Evolutionary conservation across 306 rosid genomes (phyloP), one percentile per base, ranked within the genome.

Genomic region (Begonia peltatifolia): DNA sequence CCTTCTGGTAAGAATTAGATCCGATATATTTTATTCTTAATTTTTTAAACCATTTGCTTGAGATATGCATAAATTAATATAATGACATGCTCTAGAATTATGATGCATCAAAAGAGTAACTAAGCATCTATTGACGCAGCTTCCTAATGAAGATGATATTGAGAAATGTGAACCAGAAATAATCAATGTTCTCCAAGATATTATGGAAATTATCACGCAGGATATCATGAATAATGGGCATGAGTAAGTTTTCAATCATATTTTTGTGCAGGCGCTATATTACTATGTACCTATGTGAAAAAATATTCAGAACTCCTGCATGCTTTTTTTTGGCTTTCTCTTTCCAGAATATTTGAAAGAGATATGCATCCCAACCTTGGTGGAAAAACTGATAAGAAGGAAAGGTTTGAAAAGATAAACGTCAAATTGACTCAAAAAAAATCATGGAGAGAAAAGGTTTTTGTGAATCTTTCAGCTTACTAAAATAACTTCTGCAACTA

Each of bases 141-240:
- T 49, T 63, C 47, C 54, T 12, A 76, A 75, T 14, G 78, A 58
- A 12, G 70, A 59, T 42, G 71, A 71, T 30, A 52, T 14, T 35
- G 76, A 61, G 42, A 47, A 17, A 38, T 47, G 22, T 47, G 53
- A 50, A 59, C 61, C 88, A 48, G 93, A 79, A 67, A 73, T 86
- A 67, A 79, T 83, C 78, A 83, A 92, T 61, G 96, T 83, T 53
- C 72, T 92, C 65, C 99, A 92, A 65, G 96, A 92, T 72, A 86
- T 86, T 60, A 74, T 86, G 64, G 99, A 92, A 74, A 92, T 92
- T 68, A 75, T 92, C 71, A 74, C 71, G 47, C 81, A 79, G 66
- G 99, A 92, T 74, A 84, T 83, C 64, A 92, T 92, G 93, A n/a
- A 57, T 18, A 72, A 79, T 42, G 87, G 83, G 41, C 71, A 68